These are phyloP conservation scores for Dictyostelium intermedium DNA, from an alignment of 78 protist genomes.

Conservation along the genomic window DNA sequence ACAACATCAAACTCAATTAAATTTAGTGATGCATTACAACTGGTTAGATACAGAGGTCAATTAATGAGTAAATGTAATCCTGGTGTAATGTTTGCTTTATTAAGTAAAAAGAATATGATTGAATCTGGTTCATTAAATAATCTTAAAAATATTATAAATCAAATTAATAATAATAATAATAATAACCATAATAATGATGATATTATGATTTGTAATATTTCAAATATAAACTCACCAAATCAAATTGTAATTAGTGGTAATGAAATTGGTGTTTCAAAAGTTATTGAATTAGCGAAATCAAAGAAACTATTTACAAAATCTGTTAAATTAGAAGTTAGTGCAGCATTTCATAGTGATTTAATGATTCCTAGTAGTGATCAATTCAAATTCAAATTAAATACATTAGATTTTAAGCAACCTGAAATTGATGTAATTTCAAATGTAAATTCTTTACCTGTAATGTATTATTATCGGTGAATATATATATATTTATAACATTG, in stretches of 20 bases:
- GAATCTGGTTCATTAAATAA: background rate
- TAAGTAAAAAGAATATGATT: constrained; percentile 20
- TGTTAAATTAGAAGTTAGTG: constrained; percentile 41
- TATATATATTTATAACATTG: background rate
- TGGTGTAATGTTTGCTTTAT: constrained; percentile 43
- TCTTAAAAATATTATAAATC: background rate
- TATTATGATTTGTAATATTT: background rate
- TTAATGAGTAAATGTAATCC: constrained; percentile 25
- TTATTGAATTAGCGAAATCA: background rate
- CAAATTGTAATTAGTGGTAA: constrained; percentile 68
- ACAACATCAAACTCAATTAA: background rate
- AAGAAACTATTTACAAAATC: background rate
- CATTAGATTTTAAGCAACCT: background rate
- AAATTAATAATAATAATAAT: background rate
- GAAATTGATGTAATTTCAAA: constrained; percentile 21
- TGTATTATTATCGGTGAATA: background rate
- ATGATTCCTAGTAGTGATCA: constrained; percentile 16
- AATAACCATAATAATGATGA: background rate
- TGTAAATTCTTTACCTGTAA: constrained; percentile 41
- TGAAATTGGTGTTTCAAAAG: background rate
- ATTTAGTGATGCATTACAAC: background rate
- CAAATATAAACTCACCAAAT: constrained; percentile 60
- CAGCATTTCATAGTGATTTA: constrained; percentile 46
- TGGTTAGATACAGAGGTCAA: constrained; percentile 54
- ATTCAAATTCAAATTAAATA: background rate